These are phyloP conservation scores for Xylaria castorea DNA, from an alignment of 495 filamentous ascomycete genomes.

Conservation along the genomic window DNA sequence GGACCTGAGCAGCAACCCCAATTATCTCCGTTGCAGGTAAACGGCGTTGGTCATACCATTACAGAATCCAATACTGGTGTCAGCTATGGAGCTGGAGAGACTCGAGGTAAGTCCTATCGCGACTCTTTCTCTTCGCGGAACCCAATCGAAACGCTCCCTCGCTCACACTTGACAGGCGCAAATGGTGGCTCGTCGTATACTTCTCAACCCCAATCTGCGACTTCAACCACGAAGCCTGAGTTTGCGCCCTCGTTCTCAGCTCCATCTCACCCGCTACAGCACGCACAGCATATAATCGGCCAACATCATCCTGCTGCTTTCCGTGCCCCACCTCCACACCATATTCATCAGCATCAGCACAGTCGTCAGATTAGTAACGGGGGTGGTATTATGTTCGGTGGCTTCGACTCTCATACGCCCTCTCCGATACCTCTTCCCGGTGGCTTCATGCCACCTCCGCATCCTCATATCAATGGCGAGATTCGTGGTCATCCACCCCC, in stretches of 20 bases:
- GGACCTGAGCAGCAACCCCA: constrained; percentile 17
- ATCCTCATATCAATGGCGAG: constrained; percentile 42
- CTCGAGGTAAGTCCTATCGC: constrained; percentile 18
- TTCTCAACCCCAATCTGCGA: constrained; percentile 34
- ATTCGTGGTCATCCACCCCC: constrained; percentile 38
- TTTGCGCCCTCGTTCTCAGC: constrained; percentile 28
- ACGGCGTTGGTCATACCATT: constrained; percentile 2
- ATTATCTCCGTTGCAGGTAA: constrained; percentile 9
- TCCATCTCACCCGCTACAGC: constrained; percentile 28
- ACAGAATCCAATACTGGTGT: not conserved
- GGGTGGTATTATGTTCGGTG: constrained; percentile 52
- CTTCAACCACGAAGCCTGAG: constrained; percentile 28
- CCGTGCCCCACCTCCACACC: constrained; percentile 31
- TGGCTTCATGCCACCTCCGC: constrained; percentile 45
- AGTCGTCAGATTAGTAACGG: constrained; percentile 52
- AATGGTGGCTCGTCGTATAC: constrained; percentile 27
- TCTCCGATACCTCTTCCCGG: constrained; percentile 53
- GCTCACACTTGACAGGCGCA: constrained; percentile 33
- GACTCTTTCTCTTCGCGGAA: not conserved
- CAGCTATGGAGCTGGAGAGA: constrained; percentile 10
- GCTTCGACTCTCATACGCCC: constrained; percentile 54
- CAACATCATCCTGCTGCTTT: constrained; percentile 31
- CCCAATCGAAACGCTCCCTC: constrained; percentile 27
- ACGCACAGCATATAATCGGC: constrained; percentile 29
- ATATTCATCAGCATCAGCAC: constrained; percentile 37